Evolutionary conservation across 306 rosid species (phyloP).

Genomic region (Canavalia ensiformis): DNA sequence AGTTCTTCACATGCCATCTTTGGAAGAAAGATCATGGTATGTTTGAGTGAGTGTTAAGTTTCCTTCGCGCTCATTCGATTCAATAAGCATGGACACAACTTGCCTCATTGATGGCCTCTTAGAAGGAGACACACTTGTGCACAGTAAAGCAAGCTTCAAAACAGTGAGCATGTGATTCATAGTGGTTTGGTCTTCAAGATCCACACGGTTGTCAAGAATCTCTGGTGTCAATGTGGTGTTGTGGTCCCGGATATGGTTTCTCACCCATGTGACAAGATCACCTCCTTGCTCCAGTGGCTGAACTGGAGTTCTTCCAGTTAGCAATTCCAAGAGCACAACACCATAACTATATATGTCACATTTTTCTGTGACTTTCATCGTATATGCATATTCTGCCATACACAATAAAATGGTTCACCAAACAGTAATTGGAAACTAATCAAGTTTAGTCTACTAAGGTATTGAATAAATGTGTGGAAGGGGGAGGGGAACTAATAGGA

Average conservation of each 20-base stretch:
- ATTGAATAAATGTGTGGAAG: not conserved
- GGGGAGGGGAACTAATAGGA: no score
- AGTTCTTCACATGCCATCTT: conserved; percentile 50
- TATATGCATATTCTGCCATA: conserved; percentile 92
- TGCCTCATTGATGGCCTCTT: conserved; percentile 88
- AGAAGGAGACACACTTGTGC: conserved; percentile 73
- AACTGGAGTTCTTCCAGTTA: conserved; percentile 91
- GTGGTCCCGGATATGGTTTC: conserved; percentile 63
- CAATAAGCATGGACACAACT: conserved; percentile 84
- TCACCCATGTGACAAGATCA: conserved; percentile 85
- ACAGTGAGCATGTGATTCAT: conserved; percentile 84
- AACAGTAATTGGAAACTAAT: conserved; percentile 14
- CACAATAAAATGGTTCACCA: conserved; percentile 27
- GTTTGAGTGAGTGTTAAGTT: conserved; percentile 59
- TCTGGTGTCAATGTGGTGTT: conserved; percentile 67
- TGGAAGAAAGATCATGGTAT: conserved; percentile 60
- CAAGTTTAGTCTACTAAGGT: not conserved
- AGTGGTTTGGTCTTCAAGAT: conserved; percentile 67
- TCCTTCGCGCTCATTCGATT: conserved; percentile 72
- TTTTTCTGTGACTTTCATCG: conserved; percentile 97
- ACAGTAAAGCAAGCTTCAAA: conserved; percentile 76
- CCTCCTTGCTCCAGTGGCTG: conserved; percentile 94
- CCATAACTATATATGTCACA: conserved; percentile 97
- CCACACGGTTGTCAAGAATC: conserved; percentile 76
- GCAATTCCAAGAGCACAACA: conserved; percentile 90